These are phyloP conservation scores for Acacia confusa DNA, from an alignment of 306 rosid species.

Conservation along the genomic window DNA sequence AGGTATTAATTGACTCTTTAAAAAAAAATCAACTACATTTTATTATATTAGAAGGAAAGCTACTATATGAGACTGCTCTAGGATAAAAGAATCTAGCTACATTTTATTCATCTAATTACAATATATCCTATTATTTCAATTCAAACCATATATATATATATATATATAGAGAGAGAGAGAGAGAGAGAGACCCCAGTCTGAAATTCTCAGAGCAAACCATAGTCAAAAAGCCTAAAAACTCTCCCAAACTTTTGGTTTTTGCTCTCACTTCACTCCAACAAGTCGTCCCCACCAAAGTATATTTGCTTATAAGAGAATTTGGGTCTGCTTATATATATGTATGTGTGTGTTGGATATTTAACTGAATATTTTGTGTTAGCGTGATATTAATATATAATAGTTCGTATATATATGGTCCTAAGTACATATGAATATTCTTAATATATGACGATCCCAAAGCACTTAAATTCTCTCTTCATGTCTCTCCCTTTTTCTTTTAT, in stretches of 20 bases:
- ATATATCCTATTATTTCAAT: slow-evolving; percentile 23
- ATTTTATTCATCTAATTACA: too few species aligned
- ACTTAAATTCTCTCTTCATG: not conserved
- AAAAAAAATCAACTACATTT: too few species aligned
- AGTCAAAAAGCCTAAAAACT: slow-evolving; percentile 40
- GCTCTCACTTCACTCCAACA: slow-evolving; percentile 25
- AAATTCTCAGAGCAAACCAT: slow-evolving; percentile 32
- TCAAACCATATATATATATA: slow-evolving; percentile 16
- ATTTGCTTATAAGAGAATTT: not conserved
- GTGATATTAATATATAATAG: not conserved
- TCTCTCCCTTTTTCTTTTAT: not conserved
- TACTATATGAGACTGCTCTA: not conserved
- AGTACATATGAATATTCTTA: not conserved
- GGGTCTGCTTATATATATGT: not conserved
- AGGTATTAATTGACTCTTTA: too few species aligned
- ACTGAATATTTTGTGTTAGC: not conserved
- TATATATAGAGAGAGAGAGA: too few species aligned
- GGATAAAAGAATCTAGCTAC: too few species aligned
- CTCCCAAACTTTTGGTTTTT: slow-evolving; percentile 18
- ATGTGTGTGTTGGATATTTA: not conserved
- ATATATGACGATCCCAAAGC: not conserved
- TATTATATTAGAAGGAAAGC: too few species aligned
- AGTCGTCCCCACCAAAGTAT: slow-evolving; percentile 38
- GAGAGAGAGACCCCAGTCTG: slow-evolving; percentile 22
- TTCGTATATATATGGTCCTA: not conserved